A percentile compares a stretch with the other conserved stretches of the same genome.
Evolutionary conservation across 352 stramenopile species (phyloP).

Genomic region (Pythium plurisporium): DNA sequence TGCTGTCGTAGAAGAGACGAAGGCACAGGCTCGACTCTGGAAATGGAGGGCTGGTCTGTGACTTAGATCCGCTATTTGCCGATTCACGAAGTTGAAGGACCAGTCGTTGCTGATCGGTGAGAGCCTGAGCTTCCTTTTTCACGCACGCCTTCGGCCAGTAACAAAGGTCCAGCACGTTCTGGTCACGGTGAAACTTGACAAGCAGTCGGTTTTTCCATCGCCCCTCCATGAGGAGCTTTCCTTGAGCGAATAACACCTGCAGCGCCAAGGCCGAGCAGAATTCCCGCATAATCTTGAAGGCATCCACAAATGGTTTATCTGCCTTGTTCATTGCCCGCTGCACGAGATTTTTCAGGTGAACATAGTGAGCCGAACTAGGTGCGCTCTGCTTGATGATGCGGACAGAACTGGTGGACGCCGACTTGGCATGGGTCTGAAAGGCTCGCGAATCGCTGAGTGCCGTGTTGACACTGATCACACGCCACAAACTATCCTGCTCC

Average conservation of each 20-base stretch:
- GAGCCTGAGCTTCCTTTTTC: conserved; percentile 41
- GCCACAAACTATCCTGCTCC: conserved; percentile 68
- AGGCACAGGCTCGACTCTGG: conserved; percentile 69
- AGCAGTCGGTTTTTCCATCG: conserved; percentile 78
- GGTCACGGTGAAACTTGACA: conserved; percentile 74
- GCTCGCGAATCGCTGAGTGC: conserved; percentile 55
- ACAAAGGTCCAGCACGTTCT: conserved; percentile 76
- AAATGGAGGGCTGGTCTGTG: conserved; percentile 31
- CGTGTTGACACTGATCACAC: conserved; percentile 77
- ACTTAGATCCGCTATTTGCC: conserved; percentile 13
- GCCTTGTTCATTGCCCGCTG: conserved; percentile 85
- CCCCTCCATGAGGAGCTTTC: conserved; percentile 70
- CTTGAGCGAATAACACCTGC: conserved; percentile 71
- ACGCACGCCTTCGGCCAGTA: conserved; percentile 77
- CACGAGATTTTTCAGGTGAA: conserved; percentile 81
- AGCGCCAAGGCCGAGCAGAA: conserved; percentile 78
- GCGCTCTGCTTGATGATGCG: conserved; percentile 78
- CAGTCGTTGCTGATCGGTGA: conserved; percentile 61
- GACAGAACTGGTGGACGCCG: conserved; percentile 57
- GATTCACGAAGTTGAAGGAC: conserved; percentile 54
- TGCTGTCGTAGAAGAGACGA: conserved; percentile 52
- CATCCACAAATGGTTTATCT: conserved; percentile 69
- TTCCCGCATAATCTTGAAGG: conserved; percentile 77
- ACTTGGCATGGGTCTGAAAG: conserved; percentile 50
- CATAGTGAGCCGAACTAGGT: conserved; percentile 67